These are phyloP conservation scores for Hemerocallis citrina DNA, from an alignment of 106 monocot species.

Conservation along the genomic window DNA sequence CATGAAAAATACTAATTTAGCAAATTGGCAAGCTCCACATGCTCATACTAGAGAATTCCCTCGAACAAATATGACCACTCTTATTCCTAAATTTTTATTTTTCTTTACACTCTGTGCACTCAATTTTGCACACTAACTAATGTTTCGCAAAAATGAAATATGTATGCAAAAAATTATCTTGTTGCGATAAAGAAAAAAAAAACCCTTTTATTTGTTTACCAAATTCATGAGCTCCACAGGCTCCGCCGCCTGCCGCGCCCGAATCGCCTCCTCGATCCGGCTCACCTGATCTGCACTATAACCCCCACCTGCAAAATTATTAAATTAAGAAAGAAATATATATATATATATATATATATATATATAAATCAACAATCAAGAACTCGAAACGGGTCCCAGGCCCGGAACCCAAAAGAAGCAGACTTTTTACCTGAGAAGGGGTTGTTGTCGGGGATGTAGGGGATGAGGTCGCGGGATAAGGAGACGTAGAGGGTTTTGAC, in stretches of 20 bases:
- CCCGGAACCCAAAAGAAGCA: neutral
- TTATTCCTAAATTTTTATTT: neutral
- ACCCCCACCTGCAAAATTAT: conserved; percentile 25
- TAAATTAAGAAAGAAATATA: no score
- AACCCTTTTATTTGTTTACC: conserved; percentile 14
- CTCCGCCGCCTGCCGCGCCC: conserved; percentile 30
- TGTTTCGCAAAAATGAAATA: no score
- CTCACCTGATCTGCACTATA: conserved; percentile 58
- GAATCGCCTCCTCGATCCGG: conserved; percentile 67
- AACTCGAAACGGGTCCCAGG: conserved; percentile 1
- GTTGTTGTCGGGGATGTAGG: neutral
- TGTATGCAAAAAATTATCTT: neutral
- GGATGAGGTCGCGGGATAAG: conserved; percentile 3
- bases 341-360: conserved; percentile 1
- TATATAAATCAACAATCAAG: neutral
- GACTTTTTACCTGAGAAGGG: conserved; percentile 10
- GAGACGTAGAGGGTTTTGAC: conserved; percentile 45
- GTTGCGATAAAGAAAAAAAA: conserved; percentile 2
- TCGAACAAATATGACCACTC: no score
- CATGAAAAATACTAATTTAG: no score
- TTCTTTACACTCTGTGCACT: no score
- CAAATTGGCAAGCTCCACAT: no score
- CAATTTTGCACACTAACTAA: no score
- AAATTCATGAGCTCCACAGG: conserved; percentile 57
- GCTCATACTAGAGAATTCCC: no score